Evolutionary conservation across 2,329 filamentous ascomycete species (phyloP), one percentile per base, ranked within the genome.

Genomic region (Hirsutella rhossiliensis): DNA sequence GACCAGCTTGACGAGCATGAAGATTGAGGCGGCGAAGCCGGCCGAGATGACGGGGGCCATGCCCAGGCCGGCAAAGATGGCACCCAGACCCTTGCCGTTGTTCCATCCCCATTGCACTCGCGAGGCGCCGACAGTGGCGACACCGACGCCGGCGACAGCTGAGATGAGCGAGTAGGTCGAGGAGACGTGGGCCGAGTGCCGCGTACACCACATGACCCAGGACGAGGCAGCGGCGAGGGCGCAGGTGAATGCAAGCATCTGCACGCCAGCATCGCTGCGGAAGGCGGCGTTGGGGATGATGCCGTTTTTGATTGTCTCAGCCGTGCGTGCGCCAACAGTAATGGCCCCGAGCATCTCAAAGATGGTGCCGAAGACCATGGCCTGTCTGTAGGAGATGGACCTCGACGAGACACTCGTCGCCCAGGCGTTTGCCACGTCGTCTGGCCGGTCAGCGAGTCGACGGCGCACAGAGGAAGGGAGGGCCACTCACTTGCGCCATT

Each of bases 391-490:
- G 2, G 79, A 70, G 56, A 87, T 71, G 51, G 84, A 88, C 43
- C 84, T 69, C n/a, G 84, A 88, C 18, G 84, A 88, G 47, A 89
- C 52, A 38, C 77, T 82, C 54, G 85, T 89, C 8, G 84, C 84
- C 81, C 83, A 89, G 42, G 84, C 69, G 65, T 90, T 90, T 57
- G 85, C 84, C 45, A 90, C 84, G 82, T 89, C 85, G 63, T 88
- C 79, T 82, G 47, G 27, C 42, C 18, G 23, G 47, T 52, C 18
- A 54, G 47, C 45, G 31, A 34, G 19, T 28, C 20, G 11, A 20
- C 39, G 8, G 13, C 36, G 11, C 9, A n/a, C 17, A 34, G 36
- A 18, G 41, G 43, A n/a, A 3, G 11, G 20, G 4, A 15, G 28
- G 23, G 20, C 15, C 17, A 75, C 79, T 65, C 66, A 85, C 81